Evolutionary conservation across 768 basidiomycete species (phyloP).

Genomic region (Collybia sp.): DNA sequence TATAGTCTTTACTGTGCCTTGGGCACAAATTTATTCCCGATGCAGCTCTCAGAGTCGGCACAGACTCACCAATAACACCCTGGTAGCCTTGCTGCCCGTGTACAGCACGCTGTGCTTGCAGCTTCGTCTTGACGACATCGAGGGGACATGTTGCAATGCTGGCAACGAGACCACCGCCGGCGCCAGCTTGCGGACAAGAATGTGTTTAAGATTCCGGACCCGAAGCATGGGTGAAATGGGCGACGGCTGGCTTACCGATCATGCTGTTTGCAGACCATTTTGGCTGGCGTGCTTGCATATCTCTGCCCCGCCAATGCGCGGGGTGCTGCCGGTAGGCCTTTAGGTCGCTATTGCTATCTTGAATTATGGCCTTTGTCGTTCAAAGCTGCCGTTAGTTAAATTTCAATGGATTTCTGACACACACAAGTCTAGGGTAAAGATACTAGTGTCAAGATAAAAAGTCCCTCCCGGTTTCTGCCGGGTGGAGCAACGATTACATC

Average conservation of each 20-base stretch:
- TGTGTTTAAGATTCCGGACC: constrained; percentile 3
- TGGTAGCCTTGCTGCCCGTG: constrained; percentile 70
- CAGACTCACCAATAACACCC: constrained; percentile 63
- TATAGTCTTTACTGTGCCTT: constrained; percentile 37
- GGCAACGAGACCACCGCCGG: constrained; percentile 90
- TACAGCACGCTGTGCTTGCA: constrained; percentile 86
- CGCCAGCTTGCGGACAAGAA: constrained; percentile 60
- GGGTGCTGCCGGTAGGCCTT: constrained; percentile 21
- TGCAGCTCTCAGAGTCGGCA: constrained; percentile 6
- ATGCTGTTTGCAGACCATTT: constrained; percentile 78
- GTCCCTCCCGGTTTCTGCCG: too few species aligned
- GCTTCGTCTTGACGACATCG: constrained; percentile 95
- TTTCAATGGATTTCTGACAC: too few species aligned
- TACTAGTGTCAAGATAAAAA: too few species aligned
- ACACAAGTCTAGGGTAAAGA: too few species aligned
- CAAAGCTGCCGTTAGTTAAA: too few species aligned
- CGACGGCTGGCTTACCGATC: constrained; percentile 52
- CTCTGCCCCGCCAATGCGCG: constrained; percentile 62
- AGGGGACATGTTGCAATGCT: constrained; percentile 94
- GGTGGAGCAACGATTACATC: too few species aligned
- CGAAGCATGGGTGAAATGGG: constrained; percentile 1
- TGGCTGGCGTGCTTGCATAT: constrained; percentile 54
- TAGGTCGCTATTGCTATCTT: constrained; percentile 5
- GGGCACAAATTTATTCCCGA: constrained; percentile 9
- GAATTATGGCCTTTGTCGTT: too few species aligned